Evolutionary conservation across 2,329 filamentous ascomycete species (phyloP), one percentile per base, ranked within the genome.

Genomic region (Arthrobotrys conoides): DNA sequence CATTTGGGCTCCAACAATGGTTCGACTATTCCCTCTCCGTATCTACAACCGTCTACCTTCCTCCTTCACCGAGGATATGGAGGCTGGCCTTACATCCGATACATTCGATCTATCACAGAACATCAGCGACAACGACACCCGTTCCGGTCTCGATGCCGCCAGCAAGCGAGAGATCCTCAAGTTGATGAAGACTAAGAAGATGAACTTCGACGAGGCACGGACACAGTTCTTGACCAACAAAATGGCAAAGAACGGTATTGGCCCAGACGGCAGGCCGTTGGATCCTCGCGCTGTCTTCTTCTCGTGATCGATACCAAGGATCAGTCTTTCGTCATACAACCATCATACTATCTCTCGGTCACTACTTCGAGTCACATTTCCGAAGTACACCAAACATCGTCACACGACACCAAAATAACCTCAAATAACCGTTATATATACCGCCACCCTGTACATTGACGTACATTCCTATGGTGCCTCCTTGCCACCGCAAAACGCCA

Each of bases 131-230:
- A 92, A 92, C 64, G 96, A 99, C 84, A 87, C 88, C 33, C 89
- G 96, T 81, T 89, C 90, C 0, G 96, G 96, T 0, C 87, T 99
- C 18, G 94, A 98, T 83, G 90, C 92, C 81, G 87, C 86, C 59
- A 92, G 89, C 71, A 98, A 98, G 87, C 86, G 88, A 46, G 93
- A 97, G 84, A 90, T 99, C 49, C 88, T 94, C 82, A 89, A 89
- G 82, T 94, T 99, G 82, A 99, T 99, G 96, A 95, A 93, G 88
- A 90, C 88, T 84, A 88, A 90, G 80, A 88, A 91, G 75, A 89
- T 98, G 80, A 89, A 88, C 78, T 99, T 99, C 84, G 95, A 99
- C 85, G 93, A 97, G 86, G 96, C 95, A 46, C 89, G 96, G 82
- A 89, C 93, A 82, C 88, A 93, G 55, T 96, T 92, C 84, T 96